These are phyloP conservation scores for Suillus fuscotomentosus DNA, from an alignment of 768 basidiomycete species.

Conservation along the genomic window DNA sequence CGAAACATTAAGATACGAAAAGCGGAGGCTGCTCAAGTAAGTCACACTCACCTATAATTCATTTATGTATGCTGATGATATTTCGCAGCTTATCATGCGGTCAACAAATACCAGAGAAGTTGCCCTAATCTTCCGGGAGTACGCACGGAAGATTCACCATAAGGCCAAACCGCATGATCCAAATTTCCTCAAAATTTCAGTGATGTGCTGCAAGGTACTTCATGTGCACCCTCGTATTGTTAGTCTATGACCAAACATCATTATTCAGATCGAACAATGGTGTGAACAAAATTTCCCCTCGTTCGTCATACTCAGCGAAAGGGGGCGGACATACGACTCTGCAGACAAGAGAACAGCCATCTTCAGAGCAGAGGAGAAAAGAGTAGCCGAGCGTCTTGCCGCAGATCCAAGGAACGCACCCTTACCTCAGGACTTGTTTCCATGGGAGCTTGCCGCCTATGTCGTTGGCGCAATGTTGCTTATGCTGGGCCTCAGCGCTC, in stretches of 20 bases:
- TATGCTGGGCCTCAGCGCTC: constrained; percentile 24
- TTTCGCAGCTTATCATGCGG: constrained; percentile 78
- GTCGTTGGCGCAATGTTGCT: constrained; percentile 25
- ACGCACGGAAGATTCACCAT: constrained; percentile 78
- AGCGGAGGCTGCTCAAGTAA: constrained; percentile 79
- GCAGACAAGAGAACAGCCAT: constrained; percentile 58
- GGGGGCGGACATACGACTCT: constrained; percentile 39
- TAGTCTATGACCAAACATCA: constrained; percentile 12
- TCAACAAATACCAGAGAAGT: constrained; percentile 93
- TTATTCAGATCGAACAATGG: constrained; percentile 82
- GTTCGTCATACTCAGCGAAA: constrained; percentile 51
- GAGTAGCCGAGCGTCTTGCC: constrained; percentile 31
- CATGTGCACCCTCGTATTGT: constrained; percentile 14
- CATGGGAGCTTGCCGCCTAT: constrained; percentile 31
- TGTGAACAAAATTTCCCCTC: constrained; percentile 91
- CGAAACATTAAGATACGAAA: constrained; percentile 94
- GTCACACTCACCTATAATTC: constrained; percentile 22
- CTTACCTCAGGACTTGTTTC: constrained; percentile 13
- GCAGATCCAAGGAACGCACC: constrained; percentile 7
- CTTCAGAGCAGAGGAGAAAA: constrained; percentile 42
- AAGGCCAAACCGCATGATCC: constrained; percentile 82
- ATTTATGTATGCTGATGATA: neutral
- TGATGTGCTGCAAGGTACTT: constrained; percentile 78
- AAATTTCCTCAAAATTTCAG: constrained; percentile 76
- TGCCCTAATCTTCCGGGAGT: constrained; percentile 81